These are phyloP conservation scores for Aspergillus costaricaensis DNA, from an alignment of 2,329 filamentous ascomycete genomes.

Conservation along the genomic window DNA sequence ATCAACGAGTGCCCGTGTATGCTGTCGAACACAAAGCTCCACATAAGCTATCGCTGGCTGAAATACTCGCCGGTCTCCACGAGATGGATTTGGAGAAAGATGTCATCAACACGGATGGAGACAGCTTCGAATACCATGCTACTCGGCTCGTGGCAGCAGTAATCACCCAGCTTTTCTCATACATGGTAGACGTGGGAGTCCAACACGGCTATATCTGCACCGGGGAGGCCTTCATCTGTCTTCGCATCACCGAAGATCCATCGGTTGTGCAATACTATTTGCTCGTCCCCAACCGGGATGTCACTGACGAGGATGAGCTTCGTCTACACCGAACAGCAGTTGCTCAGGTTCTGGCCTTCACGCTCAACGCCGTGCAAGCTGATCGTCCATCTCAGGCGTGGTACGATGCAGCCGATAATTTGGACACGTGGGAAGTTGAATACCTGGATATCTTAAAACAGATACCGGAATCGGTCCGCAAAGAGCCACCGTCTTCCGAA, in stretches of 20 bases:
- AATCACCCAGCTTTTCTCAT: conserved; percentile 33
- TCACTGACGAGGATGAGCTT: conserved; percentile 23
- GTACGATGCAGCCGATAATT: conserved; percentile 24
- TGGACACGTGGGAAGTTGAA: conserved; percentile 28
- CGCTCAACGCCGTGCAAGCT: conserved; percentile 30
- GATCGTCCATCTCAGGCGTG: conserved; percentile 26
- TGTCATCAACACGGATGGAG: conserved; percentile 27
- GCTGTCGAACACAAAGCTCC: conserved; percentile 33
- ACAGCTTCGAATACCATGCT: conserved; percentile 29
- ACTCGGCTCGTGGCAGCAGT: conserved; percentile 28
- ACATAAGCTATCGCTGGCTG: conserved; percentile 26
- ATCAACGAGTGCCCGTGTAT: conserved; percentile 23
- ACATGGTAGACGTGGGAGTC: conserved; percentile 30
- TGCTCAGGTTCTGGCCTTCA: conserved; percentile 36
- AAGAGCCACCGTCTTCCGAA: conserved; percentile 22
- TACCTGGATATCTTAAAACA: conserved; percentile 24
- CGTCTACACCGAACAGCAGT: conserved; percentile 36
- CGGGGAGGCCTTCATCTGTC: conserved; percentile 35
- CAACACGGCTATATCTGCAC: conserved; percentile 32
- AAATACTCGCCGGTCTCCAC: conserved; percentile 29
- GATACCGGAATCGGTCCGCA: conserved; percentile 28
- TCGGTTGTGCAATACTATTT: conserved; percentile 28
- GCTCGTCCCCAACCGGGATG: conserved; percentile 28
- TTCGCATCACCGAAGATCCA: conserved; percentile 28
- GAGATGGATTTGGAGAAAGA: conserved; percentile 27